phyloP scores from a whole-genome alignment of 331 rosid genomes.

The Acacia pycnantha region DNA sequence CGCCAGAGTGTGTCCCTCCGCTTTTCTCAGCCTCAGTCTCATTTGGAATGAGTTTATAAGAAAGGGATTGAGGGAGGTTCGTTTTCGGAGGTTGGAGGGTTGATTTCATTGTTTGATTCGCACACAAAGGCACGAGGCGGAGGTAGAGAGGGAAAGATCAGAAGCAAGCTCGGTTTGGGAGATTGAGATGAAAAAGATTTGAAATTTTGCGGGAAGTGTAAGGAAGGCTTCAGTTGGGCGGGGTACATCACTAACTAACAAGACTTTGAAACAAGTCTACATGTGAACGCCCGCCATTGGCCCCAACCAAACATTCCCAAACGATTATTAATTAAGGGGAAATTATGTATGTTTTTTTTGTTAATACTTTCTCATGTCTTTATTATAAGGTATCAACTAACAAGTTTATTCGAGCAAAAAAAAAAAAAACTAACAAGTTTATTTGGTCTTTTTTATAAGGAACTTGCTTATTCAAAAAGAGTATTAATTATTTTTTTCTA shows the following conservation, averaged over 20 bases:
- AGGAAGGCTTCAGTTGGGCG: slow-evolving; percentile 70
- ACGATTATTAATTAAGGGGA: not conserved
- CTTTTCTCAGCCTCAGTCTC: slow-evolving; percentile 27
- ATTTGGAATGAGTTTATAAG: slow-evolving; percentile 46
- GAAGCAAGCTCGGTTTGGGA: slow-evolving; percentile 53
- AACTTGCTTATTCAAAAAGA: no score
- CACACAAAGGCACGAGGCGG: slow-evolving; percentile 37
- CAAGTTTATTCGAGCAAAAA: no score
- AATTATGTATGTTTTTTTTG: not conserved
- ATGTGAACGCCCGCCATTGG: not conserved
- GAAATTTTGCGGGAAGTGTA: slow-evolving; percentile 77
- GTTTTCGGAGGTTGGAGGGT: slow-evolving; percentile 46
- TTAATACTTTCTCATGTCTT: no score
- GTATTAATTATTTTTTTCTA: no score
- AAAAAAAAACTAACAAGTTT: no score
- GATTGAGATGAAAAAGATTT: slow-evolving; percentile 24
- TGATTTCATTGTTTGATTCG: slow-evolving; percentile 44
- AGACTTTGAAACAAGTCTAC: slow-evolving; percentile 23
- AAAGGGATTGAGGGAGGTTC: slow-evolving; percentile 38
- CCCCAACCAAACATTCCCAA: not conserved
- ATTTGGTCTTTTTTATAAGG: no score
- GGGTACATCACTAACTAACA: slow-evolving; percentile 62
- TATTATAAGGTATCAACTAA: no score
- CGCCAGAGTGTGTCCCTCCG: not conserved
- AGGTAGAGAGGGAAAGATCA: slow-evolving; percentile 42